phyloP scores from a whole-genome alignment of 192 early-diverging fungal species.

The Helicostylum pulchrum region DNA sequence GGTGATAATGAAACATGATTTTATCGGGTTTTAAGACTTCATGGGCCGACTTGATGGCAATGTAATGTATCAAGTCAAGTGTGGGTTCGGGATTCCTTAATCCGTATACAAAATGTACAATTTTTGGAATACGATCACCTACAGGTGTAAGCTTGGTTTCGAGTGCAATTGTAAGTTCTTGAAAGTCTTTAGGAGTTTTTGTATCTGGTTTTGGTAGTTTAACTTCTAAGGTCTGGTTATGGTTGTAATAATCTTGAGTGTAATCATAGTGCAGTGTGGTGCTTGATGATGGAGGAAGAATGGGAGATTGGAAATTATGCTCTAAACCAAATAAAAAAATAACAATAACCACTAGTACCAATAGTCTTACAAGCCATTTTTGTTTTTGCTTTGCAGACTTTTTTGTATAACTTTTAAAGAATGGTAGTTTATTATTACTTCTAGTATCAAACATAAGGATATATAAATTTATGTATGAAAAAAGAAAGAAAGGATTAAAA shows the following conservation, averaged over 20 bases:
- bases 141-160: constrained; percentile 3
- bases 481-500: not conserved
- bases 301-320: too few relatives aligned
- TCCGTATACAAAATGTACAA: constrained; percentile 50
- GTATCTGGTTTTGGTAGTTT: not conserved
- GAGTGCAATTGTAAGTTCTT: constrained; percentile 6
- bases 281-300: too few relatives aligned
- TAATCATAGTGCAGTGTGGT: too few relatives aligned
- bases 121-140: constrained; percentile 36
- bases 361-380: not conserved
- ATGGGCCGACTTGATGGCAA: constrained; percentile 49
- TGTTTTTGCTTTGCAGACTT: not conserved
- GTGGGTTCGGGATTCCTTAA: constrained; percentile 31
- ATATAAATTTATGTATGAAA: not conserved
- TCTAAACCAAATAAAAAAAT: too few relatives aligned
- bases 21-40: constrained; percentile 38
- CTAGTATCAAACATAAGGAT: not conserved
- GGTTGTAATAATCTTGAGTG: too few relatives aligned
- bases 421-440: not conserved
- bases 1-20: constrained; percentile 46
- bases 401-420: not conserved
- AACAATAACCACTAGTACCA: not conserved
- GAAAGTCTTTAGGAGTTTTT: not conserved
- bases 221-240: not conserved
- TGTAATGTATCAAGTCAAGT: constrained; percentile 45